Base-by-base conservation (phyloP, 2,329 filamentous ascomycete genomes). In the Colletotrichum euphorbiae region DNA sequence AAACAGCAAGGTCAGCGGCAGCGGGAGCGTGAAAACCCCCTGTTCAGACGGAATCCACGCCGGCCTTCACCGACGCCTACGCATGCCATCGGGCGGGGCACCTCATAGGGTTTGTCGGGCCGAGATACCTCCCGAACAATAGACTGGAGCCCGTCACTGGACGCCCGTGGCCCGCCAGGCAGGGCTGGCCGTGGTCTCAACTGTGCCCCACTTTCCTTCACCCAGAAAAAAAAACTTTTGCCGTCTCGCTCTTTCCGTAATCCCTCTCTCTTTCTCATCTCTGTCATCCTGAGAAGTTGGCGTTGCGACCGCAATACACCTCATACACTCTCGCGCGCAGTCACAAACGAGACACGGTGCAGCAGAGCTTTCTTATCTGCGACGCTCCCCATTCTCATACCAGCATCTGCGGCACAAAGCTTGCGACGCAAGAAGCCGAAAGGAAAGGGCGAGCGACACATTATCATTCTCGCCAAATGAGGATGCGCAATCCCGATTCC, bases 81-180 rank as follows among this genome's bases (percentile, higher is more conserved):
- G 46, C 31, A 17, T 55, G 31, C 17, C 33, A n/a, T 6, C 40
- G 9, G 31, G 48, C 15, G 28, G 21, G 28, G 13, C n/a, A n/a
- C n/a, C n/a, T n/a, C n/a, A 9, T 13, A 6, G 42, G 13, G 15
- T 38, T 40, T 21, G 6, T 67, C 65, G 65, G 65, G 65, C 65
- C 65, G 65, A 64, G 59, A 48, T 19, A 67, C 28, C 38, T 55
- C 36, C 65, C 65, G 65, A 67, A 55, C 21, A 46, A 19, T 33
- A n/a, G 46, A 3, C 21, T 21, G 21, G 21, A 21, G 21, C 21
- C 21, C 21, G 3, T n/a, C n/a, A n/a, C n/a, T n/a, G 21, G 21
- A 21, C 21, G 21, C 21, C 21, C 21, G 3, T n/a, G n/a, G n/a
- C n/a, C n/a, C n/a, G n/a, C n/a, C n/a, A 21, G 21, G 21, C 1